Conservation (phyloP, 768 basidiomycete species). For the Pisolithus microcarpus region DNA sequence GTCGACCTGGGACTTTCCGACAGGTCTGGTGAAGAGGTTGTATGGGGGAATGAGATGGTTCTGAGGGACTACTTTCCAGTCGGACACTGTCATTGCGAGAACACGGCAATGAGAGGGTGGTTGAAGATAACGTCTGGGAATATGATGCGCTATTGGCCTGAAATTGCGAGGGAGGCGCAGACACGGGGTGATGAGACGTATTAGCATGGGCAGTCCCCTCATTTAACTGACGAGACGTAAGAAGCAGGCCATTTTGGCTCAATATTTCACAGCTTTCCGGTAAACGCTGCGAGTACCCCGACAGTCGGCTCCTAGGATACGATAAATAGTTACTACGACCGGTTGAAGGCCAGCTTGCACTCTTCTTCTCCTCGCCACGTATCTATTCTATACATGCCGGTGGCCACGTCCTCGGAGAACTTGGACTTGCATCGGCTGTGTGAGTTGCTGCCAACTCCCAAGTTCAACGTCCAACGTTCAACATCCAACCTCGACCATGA, state of each 20-base stretch:
- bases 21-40: constrained; percentile 47
- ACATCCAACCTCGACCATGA: not conserved
- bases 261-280: not conserved
- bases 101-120: constrained; percentile 2
- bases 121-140: not conserved
- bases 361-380: no score
- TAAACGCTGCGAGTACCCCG: not conserved
- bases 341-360: no score
- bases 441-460: no score
- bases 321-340: no score
- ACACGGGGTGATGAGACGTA: not conserved
- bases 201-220: not conserved
- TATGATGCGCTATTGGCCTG: not conserved
- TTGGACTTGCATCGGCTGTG: no score
- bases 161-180: no score
- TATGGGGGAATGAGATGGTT: constrained; percentile 34
- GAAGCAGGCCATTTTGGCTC: not conserved
- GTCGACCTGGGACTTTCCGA: constrained; percentile 71
- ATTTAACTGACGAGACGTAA: not conserved
- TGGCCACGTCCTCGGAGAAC: no score
- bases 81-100: constrained; percentile 17
- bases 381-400: no score
- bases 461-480: no score
- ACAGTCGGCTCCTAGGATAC: not conserved
- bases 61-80: constrained; percentile 16